A percentile compares a stretch with the other conserved stretches of the same genome.
phyloP scores from a whole-genome alignment of 148 eudicot species.

The Fallopia convolvulus region DNA sequence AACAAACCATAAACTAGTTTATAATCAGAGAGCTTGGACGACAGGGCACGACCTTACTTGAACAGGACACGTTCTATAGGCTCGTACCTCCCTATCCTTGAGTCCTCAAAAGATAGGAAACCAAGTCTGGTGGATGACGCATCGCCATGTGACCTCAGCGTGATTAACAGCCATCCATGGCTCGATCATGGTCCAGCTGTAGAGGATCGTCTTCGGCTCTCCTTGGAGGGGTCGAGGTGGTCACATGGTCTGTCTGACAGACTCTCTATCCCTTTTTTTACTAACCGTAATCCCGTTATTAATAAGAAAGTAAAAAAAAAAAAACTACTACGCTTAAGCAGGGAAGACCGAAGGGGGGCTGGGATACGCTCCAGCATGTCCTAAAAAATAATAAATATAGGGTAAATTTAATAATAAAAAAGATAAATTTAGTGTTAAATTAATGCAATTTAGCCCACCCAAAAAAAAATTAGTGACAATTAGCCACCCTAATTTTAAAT shows the following conservation, averaged over 20 bases:
- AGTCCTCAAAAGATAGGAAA: not conserved
- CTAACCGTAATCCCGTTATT: too few species aligned
- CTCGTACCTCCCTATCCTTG: not conserved
- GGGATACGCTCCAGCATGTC: too few species aligned
- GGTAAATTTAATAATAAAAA: too few species aligned
- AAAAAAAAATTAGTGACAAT: too few species aligned
- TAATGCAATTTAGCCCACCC: too few species aligned
- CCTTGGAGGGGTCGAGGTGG: not conserved
- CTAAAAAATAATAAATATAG: too few species aligned
- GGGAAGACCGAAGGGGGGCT: too few species aligned
- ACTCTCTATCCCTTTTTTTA: too few species aligned
- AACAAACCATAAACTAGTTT: not conserved
- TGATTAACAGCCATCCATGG: not conserved
- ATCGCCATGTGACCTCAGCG: not conserved
- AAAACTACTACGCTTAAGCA: too few species aligned
- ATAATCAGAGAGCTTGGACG: not conserved
- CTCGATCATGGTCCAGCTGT: not conserved
- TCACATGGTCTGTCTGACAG: conserved; percentile 5
- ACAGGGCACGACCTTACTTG: not conserved
- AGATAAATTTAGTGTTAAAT: too few species aligned
- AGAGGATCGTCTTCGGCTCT: not conserved
- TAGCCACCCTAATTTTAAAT: too few species aligned
- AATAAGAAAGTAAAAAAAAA: too few species aligned
- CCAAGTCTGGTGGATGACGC: not conserved
- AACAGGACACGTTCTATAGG: conserved; percentile 2